Conservation (phyloP, 192 early-diverging fungal species). For the Gamsiella multidivaricata region DNA sequence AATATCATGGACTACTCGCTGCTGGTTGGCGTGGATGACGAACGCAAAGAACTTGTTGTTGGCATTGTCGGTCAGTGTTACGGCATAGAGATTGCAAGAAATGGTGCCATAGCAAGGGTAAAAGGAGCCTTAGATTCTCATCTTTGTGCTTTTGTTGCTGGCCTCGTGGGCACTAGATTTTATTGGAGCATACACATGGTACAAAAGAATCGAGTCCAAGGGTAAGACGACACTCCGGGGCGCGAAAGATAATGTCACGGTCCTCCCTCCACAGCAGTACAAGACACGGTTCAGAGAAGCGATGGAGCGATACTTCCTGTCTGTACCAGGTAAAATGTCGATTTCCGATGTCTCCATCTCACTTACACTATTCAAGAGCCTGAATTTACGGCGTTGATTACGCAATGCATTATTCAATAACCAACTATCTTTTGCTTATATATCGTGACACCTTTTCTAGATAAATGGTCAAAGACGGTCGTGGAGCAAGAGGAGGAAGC, state of each 20-base stretch:
- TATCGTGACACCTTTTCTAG: slow-evolving; percentile 11
- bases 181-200: slow-evolving; percentile 97
- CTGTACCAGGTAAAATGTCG: slow-evolving; percentile 75
- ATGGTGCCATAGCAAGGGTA: neutral
- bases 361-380: too few relatives aligned
- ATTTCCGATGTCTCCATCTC: neutral
- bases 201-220: slow-evolving; percentile 91
- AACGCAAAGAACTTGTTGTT: slow-evolving; percentile 85
- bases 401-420: slow-evolving; percentile 1
- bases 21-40: slow-evolving; percentile 91
- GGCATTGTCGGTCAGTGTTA: slow-evolving; percentile 62
- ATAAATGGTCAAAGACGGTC: slow-evolving; percentile 49
- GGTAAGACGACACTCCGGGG: slow-evolving; percentile 75
- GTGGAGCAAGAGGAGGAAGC: slow-evolving; percentile 37
- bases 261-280: slow-evolving; percentile 94
- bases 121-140: neutral
- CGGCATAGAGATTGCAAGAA: neutral
- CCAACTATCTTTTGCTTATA: too few relatives aligned
- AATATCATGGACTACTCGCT: slow-evolving; percentile 99
- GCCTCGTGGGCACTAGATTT: slow-evolving; percentile 70
- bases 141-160: neutral
- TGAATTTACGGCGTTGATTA: too few relatives aligned
- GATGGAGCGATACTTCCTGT: slow-evolving; percentile 89
- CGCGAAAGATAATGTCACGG: slow-evolving; percentile 86
- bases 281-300: slow-evolving; percentile 90